Percentiles rank a stretch among this genome's conserved stretches.
These are phyloP conservation scores for Solanum infundibuliforme DNA, from an alignment of 257 asterid species.

Conservation along the genomic window DNA sequence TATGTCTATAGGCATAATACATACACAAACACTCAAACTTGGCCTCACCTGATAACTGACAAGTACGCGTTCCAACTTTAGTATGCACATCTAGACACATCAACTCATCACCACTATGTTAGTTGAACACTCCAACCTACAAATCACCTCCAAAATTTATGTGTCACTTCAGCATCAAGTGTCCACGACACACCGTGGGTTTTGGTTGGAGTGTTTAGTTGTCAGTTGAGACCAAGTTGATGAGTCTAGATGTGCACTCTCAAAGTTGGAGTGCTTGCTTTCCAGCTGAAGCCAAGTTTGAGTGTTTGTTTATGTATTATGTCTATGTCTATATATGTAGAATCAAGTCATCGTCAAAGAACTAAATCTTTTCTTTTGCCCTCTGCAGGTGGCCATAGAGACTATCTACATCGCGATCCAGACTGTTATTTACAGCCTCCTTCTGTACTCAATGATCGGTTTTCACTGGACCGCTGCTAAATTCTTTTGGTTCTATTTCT, in stretches of 20 bases:
- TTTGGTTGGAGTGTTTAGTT: not conserved
- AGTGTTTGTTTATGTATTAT: not conserved
- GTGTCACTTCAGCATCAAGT: not conserved
- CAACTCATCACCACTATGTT: not conserved
- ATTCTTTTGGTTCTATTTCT: conserved; percentile 71
- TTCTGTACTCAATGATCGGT: conserved; percentile 81
- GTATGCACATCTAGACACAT: not conserved
- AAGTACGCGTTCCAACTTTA: not conserved
- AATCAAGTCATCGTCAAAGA: not conserved
- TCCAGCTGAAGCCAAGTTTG: not conserved
- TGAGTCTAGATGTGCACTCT: not conserved
- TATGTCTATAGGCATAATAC: not conserved
- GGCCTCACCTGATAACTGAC: not conserved
- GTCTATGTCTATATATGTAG: not conserved
- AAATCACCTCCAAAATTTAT: not conserved
- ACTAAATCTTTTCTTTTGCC: not conserved
- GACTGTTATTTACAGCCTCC: conserved; percentile 51
- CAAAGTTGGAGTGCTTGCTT: not conserved
- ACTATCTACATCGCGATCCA: conserved; percentile 40
- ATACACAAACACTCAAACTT: not conserved
- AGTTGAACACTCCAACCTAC: not conserved
- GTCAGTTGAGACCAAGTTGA: not conserved
- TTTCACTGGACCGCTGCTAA: conserved; percentile 47
- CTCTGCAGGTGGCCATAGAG: conserved; percentile 62
- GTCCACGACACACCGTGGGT: not conserved